Conservation (phyloP, 164 flowering plant genomes). For the grape (Vitis vinifera) region ASM3070453v1 NC_081806.1:5899501-5900000, state of each 20-base stretch:
- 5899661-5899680: slow-evolving; percentile 23
- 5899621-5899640: slow-evolving; percentile 25
- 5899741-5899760: slow-evolving; percentile 24
- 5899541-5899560: not conserved
- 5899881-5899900: slow-evolving; percentile 23
- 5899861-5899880: slow-evolving; percentile 51
- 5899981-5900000: slow-evolving; percentile 82
- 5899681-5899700: slow-evolving; percentile 28
- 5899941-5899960: slow-evolving; percentile 4
- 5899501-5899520: no score
- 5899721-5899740: slow-evolving; percentile 29
- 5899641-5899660: slow-evolving; percentile 32
- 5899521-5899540: not conserved
- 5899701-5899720: slow-evolving; percentile 38
- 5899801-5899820: slow-evolving; percentile 46
- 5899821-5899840: slow-evolving; percentile 94
- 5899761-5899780: slow-evolving; percentile 14
- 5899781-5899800: not conserved
- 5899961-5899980: slow-evolving; percentile 27
- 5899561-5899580: not conserved
- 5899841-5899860: slow-evolving; percentile 49
- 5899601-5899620: slow-evolving; percentile 21
- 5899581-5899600: slow-evolving; percentile 14
- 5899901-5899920: slow-evolving; percentile 43
- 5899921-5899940: slow-evolving; percentile 32